Evolutionary conservation across 345 rosid species (phyloP).

Genomic region (Psidium guajava): DNA sequence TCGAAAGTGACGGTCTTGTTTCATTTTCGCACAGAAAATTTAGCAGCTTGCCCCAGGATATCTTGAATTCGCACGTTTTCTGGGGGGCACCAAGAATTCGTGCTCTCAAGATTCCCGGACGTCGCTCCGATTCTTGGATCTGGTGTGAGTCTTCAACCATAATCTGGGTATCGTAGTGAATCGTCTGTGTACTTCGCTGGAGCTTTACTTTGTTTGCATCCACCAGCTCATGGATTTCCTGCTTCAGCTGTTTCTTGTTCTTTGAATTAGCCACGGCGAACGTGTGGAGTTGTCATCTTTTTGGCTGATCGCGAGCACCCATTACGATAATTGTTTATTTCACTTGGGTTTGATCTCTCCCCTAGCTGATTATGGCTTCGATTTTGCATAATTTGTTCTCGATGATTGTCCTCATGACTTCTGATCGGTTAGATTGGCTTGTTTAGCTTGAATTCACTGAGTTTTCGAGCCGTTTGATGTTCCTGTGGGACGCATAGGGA

Average conservation of each 20-base stretch:
- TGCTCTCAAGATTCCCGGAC: background rate
- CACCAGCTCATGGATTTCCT: background rate
- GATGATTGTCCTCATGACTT: background rate
- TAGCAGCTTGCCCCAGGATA: background rate
- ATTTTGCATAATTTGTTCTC: background rate
- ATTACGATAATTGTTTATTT: background rate
- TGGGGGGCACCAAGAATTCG: background rate
- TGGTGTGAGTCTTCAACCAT: background rate
- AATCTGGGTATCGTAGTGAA: background rate
- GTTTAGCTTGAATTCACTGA: background rate
- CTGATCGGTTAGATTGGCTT: background rate
- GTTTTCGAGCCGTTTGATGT: background rate
- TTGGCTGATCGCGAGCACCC: background rate
- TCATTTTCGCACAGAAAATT: background rate
- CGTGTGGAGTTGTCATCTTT: background rate
- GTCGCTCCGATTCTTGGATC: background rate
- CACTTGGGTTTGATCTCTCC: background rate
- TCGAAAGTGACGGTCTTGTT: background rate
- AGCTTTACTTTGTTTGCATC: background rate
- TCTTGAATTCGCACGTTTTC: background rate
- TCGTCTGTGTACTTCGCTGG: background rate
- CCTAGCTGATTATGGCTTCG: background rate
- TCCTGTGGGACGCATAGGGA: background rate
- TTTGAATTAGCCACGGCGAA: background rate
- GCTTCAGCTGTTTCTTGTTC: background rate